phyloP scores from a whole-genome alignment of 2,329 filamentous ascomycete genomes.

The Sordariomycetes sp. region DNA sequence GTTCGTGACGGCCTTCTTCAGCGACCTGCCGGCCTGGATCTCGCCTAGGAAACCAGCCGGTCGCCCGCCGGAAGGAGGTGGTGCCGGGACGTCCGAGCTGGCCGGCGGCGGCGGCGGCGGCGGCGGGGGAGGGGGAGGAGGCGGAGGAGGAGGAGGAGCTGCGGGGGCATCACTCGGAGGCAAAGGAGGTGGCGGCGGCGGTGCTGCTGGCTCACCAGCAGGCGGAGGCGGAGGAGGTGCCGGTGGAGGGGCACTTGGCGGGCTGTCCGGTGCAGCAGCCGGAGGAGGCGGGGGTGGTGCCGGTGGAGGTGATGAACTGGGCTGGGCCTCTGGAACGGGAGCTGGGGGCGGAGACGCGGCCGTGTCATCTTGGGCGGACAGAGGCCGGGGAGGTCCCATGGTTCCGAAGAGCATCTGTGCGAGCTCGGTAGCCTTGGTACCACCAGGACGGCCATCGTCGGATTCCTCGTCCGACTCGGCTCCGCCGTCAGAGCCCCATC shows the following conservation, averaged over 20 bases:
- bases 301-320: conserved; percentile 26
- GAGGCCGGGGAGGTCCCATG: conserved; percentile 84
- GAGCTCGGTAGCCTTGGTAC: conserved; percentile 78
- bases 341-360: conserved; percentile 26
- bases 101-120: conserved; percentile 22
- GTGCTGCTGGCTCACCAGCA: conserved; percentile 23
- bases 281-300: conserved; percentile 26
- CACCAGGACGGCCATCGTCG: conserved; percentile 69
- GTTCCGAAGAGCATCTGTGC: conserved; percentile 94
- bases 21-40: conserved; percentile 66
- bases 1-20: conserved; percentile 85
- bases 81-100: conserved; percentile 21
- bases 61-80: conserved; percentile 31
- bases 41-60: conserved; percentile 63
- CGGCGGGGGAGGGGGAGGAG: conserved; percentile 11
- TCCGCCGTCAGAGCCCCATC: conserved; percentile 73
- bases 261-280: conserved; percentile 15
- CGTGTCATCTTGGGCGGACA: conserved; percentile 73
- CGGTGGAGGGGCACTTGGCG: conserved; percentile 20
- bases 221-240: conserved; percentile 17
- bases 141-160: conserved; percentile 19
- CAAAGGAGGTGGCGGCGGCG: conserved; percentile 12
- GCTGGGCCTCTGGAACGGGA: conserved; percentile 23
- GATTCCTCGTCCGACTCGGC: conserved; percentile 55
- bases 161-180: conserved; percentile 19